These are phyloP conservation scores for Aspergillus saccharolyticus DNA, from an alignment of 495 filamentous ascomycete species.

Conservation along the genomic window DNA sequence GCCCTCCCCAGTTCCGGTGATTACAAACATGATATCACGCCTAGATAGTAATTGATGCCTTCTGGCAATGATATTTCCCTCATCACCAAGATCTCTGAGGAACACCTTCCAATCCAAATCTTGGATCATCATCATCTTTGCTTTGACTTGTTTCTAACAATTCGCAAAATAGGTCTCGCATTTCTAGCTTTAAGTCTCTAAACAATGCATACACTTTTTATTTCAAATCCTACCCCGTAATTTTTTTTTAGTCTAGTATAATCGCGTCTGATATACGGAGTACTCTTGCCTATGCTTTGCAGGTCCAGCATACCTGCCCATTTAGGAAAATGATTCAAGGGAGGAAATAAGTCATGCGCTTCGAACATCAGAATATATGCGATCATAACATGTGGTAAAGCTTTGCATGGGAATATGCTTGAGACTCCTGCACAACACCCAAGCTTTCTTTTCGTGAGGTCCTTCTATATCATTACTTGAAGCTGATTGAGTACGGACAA, in stretches of 20 bases:
- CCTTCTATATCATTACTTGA: conserved; percentile 29
- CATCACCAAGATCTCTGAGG: conserved; percentile 89
- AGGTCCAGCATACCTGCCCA: too few species aligned
- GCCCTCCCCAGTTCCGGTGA: conserved; percentile 51
- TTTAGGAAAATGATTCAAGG: too few species aligned
- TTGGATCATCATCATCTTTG: conserved; percentile 14
- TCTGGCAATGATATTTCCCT: conserved; percentile 57
- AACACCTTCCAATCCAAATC: conserved; percentile 16
- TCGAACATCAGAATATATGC: background rate
- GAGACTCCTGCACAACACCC: background rate
- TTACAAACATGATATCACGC: conserved; percentile 58
- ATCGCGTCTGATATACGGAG: too few species aligned
- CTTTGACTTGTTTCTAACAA: conserved; percentile 27
- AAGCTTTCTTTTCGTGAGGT: conserved; percentile 14
- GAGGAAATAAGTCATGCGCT: too few species aligned
- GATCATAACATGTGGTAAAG: background rate
- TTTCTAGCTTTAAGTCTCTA: too few species aligned
- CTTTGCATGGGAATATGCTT: conserved; percentile 1
- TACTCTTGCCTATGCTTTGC: too few species aligned
- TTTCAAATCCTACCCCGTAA: background rate
- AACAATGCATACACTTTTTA: background rate
- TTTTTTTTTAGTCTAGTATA: too few species aligned
- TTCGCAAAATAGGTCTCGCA: conserved; percentile 6
- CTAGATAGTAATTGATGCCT: conserved; percentile 84
- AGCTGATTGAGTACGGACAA: conserved; percentile 2